Base-by-base conservation (phyloP, 768 basidiomycete species). In the Boletus edulis region DNA sequence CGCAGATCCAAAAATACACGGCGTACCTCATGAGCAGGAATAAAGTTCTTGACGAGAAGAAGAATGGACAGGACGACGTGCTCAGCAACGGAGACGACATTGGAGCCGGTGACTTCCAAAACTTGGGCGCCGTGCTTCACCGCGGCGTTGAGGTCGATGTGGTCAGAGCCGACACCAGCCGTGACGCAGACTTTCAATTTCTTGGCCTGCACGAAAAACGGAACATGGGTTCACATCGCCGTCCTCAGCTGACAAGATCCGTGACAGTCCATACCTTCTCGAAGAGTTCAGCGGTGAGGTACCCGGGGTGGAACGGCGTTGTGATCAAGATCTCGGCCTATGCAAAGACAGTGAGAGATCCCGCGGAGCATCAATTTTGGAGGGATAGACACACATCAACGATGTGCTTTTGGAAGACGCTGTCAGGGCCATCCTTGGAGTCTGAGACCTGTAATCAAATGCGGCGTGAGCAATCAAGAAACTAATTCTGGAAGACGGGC, bases 31-130 rank as follows among this genome's bases (percentile, higher is more conserved):
- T 94, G 92, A 10, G 89, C 90, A 22, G 88, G 89, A 24, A 87
- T 78, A 63, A 88, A 94, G 83, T 96, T 96, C 68, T 92, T 84
- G 67, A 96, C 92, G 52, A 95, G 86, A 38, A 91, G 75, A 47
- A 96, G 84, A 61, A 96, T 95, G 70, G 84, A 86, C 91, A 94
- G 94, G 54, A 92, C 72, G 56, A 91, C 91, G 70, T 93, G 91
- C 72, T 95, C 94, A 43, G 92, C 93, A 41, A 95, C 94, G 12
- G 90, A 93, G 49, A 87, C 87, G 50, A 94, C 93, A 66, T 94
- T 95, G 22, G 89, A 91, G 37, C 93, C 93, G 31, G 91, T 87
- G 37, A 94, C 89, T 71, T 93, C 91, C 55, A 89, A 76, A 22
- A 92, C 93, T 67, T 91, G 87, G 62, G 94, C 84, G 55, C 79